Percentiles rank a stretch among this genome's conserved stretches.
Conservation (phyloP, 495 filamentous ascomycete genomes). For the Hyphodiscus hymeniophilus region DNA sequence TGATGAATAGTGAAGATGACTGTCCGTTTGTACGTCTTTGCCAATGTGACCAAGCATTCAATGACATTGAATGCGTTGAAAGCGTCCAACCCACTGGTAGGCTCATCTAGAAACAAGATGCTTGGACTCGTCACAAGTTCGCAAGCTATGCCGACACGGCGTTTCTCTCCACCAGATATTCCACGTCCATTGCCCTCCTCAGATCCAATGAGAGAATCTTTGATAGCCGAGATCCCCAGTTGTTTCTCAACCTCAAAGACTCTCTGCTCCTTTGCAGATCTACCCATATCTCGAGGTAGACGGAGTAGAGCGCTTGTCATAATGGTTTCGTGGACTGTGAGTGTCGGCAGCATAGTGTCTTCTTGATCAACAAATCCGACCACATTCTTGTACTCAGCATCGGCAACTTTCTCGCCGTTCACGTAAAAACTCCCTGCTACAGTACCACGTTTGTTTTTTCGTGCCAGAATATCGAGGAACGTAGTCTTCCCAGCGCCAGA, state of each 20-base stretch:
- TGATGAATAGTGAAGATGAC: slow-evolving; percentile 99
- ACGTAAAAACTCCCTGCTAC: slow-evolving; percentile 82
- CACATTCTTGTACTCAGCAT: slow-evolving; percentile 81
- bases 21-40: slow-evolving; percentile 91
- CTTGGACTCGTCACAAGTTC: slow-evolving; percentile 96
- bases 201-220: slow-evolving; percentile 91
- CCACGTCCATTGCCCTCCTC: slow-evolving; percentile 92
- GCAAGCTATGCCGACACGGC: slow-evolving; percentile 92
- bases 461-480: slow-evolving; percentile 91
- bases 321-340: slow-evolving; percentile 98
- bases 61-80: slow-evolving; percentile 97
- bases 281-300: slow-evolving; percentile 84
- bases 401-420: slow-evolving; percentile 82
- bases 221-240: slow-evolving; percentile 85
- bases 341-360: slow-evolving; percentile 92
- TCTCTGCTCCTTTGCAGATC: slow-evolving; percentile 73
- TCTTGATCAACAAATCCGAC: slow-evolving; percentile 98
- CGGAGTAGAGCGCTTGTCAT: slow-evolving; percentile 86
- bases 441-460: slow-evolving; percentile 90
- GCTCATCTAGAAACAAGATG: slow-evolving; percentile 95
- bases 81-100: slow-evolving; percentile 90
- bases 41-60: slow-evolving; percentile 89
- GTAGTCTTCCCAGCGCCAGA: slow-evolving; percentile 97
- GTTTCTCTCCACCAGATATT: slow-evolving; percentile 95
- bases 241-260: slow-evolving; percentile 92